Conservation (phyloP, 2,329 filamentous ascomycete species). For the Whalleya microplaca region DNA sequence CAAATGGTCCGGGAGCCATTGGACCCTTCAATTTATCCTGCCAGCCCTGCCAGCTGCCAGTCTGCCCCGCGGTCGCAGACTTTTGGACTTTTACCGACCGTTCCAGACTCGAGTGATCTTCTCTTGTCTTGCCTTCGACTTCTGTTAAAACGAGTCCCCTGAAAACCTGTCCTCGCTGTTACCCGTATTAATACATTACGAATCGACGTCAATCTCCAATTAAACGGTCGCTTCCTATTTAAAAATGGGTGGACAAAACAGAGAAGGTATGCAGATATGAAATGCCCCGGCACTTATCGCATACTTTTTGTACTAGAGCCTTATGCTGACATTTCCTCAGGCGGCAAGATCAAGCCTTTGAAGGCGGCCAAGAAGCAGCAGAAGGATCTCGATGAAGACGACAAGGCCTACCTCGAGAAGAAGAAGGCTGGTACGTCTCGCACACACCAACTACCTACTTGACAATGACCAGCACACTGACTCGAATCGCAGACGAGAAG, state of each 20-base stretch:
- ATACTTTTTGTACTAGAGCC: neutral
- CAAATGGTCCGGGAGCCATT: neutral
- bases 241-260: conserved; percentile 68
- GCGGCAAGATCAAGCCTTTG: conserved; percentile 81
- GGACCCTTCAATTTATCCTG: neutral
- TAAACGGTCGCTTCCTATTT: too few species aligned
- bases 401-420: conserved; percentile 81
- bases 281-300: neutral
- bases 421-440: conserved; percentile 73
- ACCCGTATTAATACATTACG: conserved; percentile 11
- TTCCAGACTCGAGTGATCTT: conserved; percentile 8
- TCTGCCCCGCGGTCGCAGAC: conserved; percentile 29
- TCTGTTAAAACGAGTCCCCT: too few species aligned
- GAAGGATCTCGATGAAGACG: conserved; percentile 86
- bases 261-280: conserved; percentile 58
- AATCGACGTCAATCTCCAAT: too few species aligned
- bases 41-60: too few species aligned
- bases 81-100: conserved; percentile 4
- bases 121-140: conserved; percentile 3
- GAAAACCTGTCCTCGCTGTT: too few species aligned
- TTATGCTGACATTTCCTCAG: conserved; percentile 45
- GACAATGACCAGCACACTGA: conserved; percentile 7
- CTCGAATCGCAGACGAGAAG: conserved; percentile 67
- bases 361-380: conserved; percentile 87
- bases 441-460: neutral